Evolutionary conservation across 2,329 filamentous ascomycete genomes (phyloP).

Genomic region (Verticillium tricorpus): DNA sequence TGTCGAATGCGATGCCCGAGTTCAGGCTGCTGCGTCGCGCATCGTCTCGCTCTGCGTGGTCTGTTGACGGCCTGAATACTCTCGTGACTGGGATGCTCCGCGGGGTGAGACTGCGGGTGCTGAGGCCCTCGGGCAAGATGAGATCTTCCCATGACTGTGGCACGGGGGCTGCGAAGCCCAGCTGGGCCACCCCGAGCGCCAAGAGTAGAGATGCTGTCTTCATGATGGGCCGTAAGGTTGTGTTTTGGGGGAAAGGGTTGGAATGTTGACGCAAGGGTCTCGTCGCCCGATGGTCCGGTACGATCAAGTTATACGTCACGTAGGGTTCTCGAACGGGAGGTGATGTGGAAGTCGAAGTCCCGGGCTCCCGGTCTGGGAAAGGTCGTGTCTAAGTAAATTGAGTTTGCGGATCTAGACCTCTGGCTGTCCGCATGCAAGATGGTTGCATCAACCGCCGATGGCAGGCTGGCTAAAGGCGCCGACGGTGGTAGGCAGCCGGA

Average conservation of each 20-base stretch:
- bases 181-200: conserved; percentile 3
- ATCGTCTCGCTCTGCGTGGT: not conserved
- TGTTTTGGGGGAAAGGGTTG: not conserved
- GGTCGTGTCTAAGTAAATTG: not conserved
- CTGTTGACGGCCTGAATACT: conserved; percentile 1
- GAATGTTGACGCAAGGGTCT: not conserved
- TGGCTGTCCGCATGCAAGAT: not conserved
- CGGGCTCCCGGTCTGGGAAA: not conserved
- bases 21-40: not conserved
- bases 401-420: not conserved
- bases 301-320: not conserved
- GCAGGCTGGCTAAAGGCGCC: not conserved
- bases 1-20: conserved; percentile 8
- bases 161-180: conserved; percentile 7
- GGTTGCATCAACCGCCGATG: not conserved
- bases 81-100: not conserved
- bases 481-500: not conserved
- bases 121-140: not conserved
- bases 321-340: not conserved
- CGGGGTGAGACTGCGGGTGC: not conserved
- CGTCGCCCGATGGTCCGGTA: not conserved
- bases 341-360: not conserved
- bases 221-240: conserved; percentile 1
- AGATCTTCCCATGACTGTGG: conserved; percentile 8
- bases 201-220: conserved; percentile 7